phyloP scores from a whole-genome alignment of 768 basidiomycete species.

The Pleurotus citrinopileatus region DNA sequence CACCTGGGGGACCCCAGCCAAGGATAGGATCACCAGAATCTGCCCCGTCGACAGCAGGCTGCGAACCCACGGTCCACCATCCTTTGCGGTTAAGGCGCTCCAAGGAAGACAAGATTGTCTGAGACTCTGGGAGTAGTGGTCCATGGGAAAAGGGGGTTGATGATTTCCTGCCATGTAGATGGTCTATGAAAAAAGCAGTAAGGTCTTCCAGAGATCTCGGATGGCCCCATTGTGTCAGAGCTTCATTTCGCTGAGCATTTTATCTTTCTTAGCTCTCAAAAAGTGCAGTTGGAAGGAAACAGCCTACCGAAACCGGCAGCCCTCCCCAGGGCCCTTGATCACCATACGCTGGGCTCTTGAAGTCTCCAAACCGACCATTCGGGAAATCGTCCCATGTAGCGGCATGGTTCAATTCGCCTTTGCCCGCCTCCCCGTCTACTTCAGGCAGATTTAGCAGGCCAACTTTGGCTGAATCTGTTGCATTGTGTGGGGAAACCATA shows the following conservation, averaged over 20 bases:
- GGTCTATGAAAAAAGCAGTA: conserved; percentile 73
- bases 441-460: conserved; percentile 48
- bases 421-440: conserved; percentile 55
- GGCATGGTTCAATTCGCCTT: conserved; percentile 74
- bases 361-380: conserved; percentile 97
- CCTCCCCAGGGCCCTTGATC: conserved; percentile 77
- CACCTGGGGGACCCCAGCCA: conserved; percentile 92
- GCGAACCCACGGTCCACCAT: conserved; percentile 97
- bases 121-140: conserved; percentile 80
- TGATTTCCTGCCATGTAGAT: conserved; percentile 70
- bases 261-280: too few relatives aligned
- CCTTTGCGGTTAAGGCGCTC: conserved; percentile 71
- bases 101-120: conserved; percentile 74
- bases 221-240: conserved; percentile 72
- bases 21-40: conserved; percentile 72
- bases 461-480: conserved; percentile 59
- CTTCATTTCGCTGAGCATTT: conserved; percentile 55
- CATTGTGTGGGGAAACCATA: conserved; percentile 62
- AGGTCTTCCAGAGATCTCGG: conserved; percentile 67
- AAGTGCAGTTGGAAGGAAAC: background rate
- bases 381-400: conserved; percentile 95
- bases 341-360: conserved; percentile 95
- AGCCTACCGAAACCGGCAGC: conserved; percentile 52
- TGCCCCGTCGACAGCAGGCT: conserved; percentile 87
- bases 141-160: conserved; percentile 88